phyloP scores from a whole-genome alignment of 176 grass and related monocot species.

The Musa schizocarpa region DNA sequence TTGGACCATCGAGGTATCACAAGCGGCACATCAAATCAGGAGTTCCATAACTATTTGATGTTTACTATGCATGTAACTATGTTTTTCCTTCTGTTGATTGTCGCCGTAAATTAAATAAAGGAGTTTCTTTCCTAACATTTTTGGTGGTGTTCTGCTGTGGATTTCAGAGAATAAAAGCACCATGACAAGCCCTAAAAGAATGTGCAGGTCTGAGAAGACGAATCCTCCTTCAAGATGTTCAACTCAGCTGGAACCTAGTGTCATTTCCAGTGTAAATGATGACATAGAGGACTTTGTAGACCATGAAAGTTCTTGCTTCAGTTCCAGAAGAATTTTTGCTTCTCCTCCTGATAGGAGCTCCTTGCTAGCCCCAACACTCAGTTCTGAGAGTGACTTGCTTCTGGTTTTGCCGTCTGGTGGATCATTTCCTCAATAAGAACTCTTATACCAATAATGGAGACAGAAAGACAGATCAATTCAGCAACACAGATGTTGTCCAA shows the following conservation, averaged over 20 bases:
- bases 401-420: neutral
- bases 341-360: constrained; percentile 2
- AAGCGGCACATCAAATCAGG: neutral
- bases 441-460: constrained; percentile 1
- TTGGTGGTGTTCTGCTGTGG: constrained; percentile 12
- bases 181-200: constrained; percentile 57
- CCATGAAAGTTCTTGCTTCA: constrained; percentile 13
- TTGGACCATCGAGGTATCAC: too few relatives aligned
- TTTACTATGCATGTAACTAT: neutral
- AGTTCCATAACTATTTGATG: neutral
- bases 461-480: neutral
- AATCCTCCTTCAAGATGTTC: constrained; percentile 27
- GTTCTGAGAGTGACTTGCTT: constrained; percentile 5
- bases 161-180: constrained; percentile 33
- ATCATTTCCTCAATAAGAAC: constrained; percentile 20
- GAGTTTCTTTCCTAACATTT: neutral
- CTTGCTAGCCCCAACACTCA: constrained; percentile 2
- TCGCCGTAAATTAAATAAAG: neutral
- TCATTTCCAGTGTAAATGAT: constrained; percentile 15
- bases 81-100: neutral
- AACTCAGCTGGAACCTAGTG: constrained; percentile 25
- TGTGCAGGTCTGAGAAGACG: constrained; percentile 23
- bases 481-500: neutral
- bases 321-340: constrained; percentile 4
- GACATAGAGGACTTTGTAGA: neutral